Evolutionary conservation across 495 filamentous ascomycete genomes (phyloP), one percentile per base, ranked within the genome.

Genomic region (Neurospora discreta): DNA sequence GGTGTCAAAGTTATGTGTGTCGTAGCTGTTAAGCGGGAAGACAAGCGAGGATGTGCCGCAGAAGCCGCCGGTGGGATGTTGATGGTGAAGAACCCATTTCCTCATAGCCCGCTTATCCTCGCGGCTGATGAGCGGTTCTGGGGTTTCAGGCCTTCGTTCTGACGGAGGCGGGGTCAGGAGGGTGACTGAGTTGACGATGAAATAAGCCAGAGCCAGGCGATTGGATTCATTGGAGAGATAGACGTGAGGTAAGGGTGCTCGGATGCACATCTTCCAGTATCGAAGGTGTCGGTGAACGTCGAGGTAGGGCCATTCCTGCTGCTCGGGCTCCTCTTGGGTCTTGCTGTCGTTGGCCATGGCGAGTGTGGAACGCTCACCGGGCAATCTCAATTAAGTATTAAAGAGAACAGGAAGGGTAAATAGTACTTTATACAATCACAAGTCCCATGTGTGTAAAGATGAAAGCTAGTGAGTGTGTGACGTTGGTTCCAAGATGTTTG

Each of bases 251-350:
- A 99, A 89, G 68, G 89, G 85, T 42, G 93, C 90, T 76, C 91
- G 93, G 58, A 95, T 87, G 75, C 94, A 97, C 78, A 94, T 90
- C 73, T 93, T 88, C 90, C 95, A 98, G 86, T 97, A 99, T 78
- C 90, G 93, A 77, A 95, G 84, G 80, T 99, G 95, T 65, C 85
- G 88, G 36, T 88, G 85, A 69, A 87, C 89, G 78, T 93, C 87
- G 78, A 95, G 87, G 36, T 79, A 76, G 46, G 86, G 81, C 65
- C 79, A 78, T 23, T 67, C 16, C 1, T 46, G 39, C 1, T 46
- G 39, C n/a, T 20, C 20, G 2, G 41, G 23, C n/a, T 58, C 23
- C 20, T 60, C 52, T 1, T 60, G 52, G 20, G 44, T 3, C 46
- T 58, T 60, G 33, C 6, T n/a, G 44, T 46, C 11, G 23, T 16